These are phyloP conservation scores for Nephelium lappaceum DNA, from an alignment of 345 rosid species.

Conservation along the genomic window DNA sequence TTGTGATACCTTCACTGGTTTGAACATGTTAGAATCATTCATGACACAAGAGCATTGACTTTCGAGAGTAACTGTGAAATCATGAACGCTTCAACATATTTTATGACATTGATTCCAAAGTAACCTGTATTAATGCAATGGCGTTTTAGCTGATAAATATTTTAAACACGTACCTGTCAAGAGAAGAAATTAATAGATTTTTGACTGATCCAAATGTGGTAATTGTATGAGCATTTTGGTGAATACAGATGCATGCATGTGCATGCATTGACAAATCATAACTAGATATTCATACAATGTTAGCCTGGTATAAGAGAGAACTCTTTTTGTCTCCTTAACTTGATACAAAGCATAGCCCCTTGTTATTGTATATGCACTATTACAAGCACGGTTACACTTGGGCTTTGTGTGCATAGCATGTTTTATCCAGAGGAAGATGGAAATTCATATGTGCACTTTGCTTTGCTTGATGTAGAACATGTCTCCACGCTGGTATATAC, in stretches of 20 bases:
- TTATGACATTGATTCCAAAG: background rate
- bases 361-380: constrained; percentile 58
- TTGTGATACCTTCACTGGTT: background rate
- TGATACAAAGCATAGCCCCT: constrained; percentile 56
- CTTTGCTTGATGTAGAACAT: constrained; percentile 47
- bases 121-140: background rate
- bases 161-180: background rate
- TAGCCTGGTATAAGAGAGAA: background rate
- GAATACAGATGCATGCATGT: background rate
- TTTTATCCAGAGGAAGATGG: background rate
- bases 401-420: background rate
- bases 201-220: background rate
- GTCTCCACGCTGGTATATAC: constrained; percentile 94
- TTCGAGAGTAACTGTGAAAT: background rate
- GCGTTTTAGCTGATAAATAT: background rate
- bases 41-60: background rate
- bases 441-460: background rate
- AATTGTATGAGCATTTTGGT: background rate
- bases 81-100: background rate
- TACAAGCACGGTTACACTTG: background rate
- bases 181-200: background rate
- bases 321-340: constrained; percentile 9
- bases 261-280: background rate
- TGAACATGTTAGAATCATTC: background rate
- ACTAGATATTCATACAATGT: background rate